Base-by-base conservation (phyloP, 139 green algal species). In the Closterium sp. region DNA sequence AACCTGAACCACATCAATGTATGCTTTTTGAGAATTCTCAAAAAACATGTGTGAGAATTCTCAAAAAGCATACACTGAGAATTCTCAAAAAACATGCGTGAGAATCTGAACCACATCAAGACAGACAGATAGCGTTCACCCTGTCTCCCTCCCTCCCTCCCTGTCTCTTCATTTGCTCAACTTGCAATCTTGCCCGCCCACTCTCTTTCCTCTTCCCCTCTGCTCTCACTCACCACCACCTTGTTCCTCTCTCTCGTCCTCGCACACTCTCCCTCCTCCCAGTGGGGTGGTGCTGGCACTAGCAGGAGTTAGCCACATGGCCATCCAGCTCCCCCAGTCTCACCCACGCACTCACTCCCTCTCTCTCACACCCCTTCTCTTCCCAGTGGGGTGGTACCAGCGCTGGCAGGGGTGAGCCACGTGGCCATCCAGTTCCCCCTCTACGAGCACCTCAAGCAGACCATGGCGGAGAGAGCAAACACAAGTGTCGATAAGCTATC, bases 381-480 rank as follows among this genome's bases (percentile, higher is more conserved):
- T 70, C 50, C 17, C 50, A 70, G 95, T 89, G 98, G 98, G 19
- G 93, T 99, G 79, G 96, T 95, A 0, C 98, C 98, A 13, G 98
- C 97, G 2, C 94, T 99, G 86, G 94, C 97, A 19, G 98, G 98
- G 9, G 96, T 99, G 19, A 93, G 95, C 62, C 98, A 99, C 90
- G 98, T 99, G 21, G 97, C 96, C 4, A 98, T 99, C 34, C 97
- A 99, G 96, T 98, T 99, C 91, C 98, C 98, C 2, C 92, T 99
- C 92, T 99, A 99, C 90, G 98, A 99, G 94, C 89, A 91, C 2
- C 88, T 96, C 34, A 99, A 99, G 95, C 50, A 89, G 87, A 85
- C 42, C 21, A 91, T 87, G 50, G 91, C 91, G 31, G 84, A 95
- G 50, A 89, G 32, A 79, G 62, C 62, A 27, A 27, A 79, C 62